phyloP scores from a whole-genome alignment of 2,329 filamentous ascomycete genomes.

The Albophoma yamanashiensis region DNA sequence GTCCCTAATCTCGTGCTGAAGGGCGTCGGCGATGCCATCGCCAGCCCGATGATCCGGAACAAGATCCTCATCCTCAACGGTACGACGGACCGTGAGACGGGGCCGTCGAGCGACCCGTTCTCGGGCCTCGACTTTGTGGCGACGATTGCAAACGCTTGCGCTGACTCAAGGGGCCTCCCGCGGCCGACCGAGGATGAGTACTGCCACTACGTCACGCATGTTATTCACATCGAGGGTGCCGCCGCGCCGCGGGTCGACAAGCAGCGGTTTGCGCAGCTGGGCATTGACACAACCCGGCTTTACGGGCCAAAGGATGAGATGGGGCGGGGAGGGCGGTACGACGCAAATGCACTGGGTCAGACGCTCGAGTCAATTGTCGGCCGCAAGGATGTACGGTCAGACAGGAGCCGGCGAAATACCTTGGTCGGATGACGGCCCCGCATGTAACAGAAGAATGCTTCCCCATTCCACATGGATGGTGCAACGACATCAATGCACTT shows the following conservation, averaged over 20 bases:
- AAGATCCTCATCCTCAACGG: slow-evolving; percentile 84
- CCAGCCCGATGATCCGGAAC: slow-evolving; percentile 35
- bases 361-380: slow-evolving; percentile 71
- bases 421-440: slow-evolving; percentile 17
- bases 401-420: slow-evolving; percentile 34
- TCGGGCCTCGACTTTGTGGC: slow-evolving; percentile 71
- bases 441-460: neutral
- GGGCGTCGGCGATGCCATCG: slow-evolving; percentile 56
- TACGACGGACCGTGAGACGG: slow-evolving; percentile 76
- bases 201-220: slow-evolving; percentile 66
- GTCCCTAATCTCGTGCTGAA: slow-evolving; percentile 69
- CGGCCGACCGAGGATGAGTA: slow-evolving; percentile 36
- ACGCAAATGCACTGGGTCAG: slow-evolving; percentile 61
- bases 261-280: slow-evolving; percentile 49
- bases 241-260: slow-evolving; percentile 62
- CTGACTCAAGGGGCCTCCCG: slow-evolving; percentile 48
- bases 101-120: slow-evolving; percentile 53
- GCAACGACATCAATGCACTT: neutral
- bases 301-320: slow-evolving; percentile 53
- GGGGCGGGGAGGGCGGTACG: slow-evolving; percentile 50
- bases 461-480: neutral
- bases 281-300: slow-evolving; percentile 67
- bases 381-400: slow-evolving; percentile 26
- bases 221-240: slow-evolving; percentile 67
- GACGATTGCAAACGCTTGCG: slow-evolving; percentile 65